phyloP scores from a whole-genome alignment of 768 basidiomycete genomes.

The Myochromella boudieri region DNA sequence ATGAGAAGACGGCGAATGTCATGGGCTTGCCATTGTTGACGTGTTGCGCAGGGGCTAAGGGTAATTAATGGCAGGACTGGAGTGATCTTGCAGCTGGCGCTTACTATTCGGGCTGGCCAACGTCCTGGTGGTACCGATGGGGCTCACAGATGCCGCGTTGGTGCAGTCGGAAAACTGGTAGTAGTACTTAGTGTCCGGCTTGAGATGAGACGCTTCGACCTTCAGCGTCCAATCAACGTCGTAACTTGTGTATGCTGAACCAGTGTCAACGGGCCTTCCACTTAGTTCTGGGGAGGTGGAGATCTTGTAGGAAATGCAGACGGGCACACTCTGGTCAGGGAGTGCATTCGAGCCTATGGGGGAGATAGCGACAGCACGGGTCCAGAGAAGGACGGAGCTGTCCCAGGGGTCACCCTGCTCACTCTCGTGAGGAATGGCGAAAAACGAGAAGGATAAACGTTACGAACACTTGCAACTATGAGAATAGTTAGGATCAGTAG shows the following conservation, averaged over 20 bases:
- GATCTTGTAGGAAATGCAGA: constrained; percentile 49
- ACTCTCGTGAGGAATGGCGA: constrained; percentile 1
- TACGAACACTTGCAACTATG: constrained; percentile 49
- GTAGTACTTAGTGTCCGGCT: constrained; percentile 54
- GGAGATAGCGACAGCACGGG: constrained; percentile 44
- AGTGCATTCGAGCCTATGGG: constrained; percentile 22
- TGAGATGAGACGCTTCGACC: constrained; percentile 52
- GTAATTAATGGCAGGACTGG: neutral
- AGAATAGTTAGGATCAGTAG: neutral
- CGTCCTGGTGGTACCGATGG: constrained; percentile 53
- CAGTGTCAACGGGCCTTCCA: constrained; percentile 37
- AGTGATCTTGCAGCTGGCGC: neutral
- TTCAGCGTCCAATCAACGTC: constrained; percentile 64
- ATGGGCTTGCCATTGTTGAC: neutral
- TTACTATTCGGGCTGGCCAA: constrained; percentile 45
- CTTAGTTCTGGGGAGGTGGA: constrained; percentile 33
- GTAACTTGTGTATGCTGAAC: constrained; percentile 52
- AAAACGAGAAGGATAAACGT: neutral
- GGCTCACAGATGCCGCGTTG: constrained; percentile 39
- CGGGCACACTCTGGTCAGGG: constrained; percentile 51
- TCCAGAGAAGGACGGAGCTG: constrained; percentile 59
- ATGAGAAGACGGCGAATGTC: constrained; percentile 57
- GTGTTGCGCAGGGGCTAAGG: constrained; percentile 38
- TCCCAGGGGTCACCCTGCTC: constrained; percentile 54
- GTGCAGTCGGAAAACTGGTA: constrained; percentile 58